Evolutionary conservation across 805 yeast species (phyloP).

Genomic region (Candida loeiensis): DNA sequence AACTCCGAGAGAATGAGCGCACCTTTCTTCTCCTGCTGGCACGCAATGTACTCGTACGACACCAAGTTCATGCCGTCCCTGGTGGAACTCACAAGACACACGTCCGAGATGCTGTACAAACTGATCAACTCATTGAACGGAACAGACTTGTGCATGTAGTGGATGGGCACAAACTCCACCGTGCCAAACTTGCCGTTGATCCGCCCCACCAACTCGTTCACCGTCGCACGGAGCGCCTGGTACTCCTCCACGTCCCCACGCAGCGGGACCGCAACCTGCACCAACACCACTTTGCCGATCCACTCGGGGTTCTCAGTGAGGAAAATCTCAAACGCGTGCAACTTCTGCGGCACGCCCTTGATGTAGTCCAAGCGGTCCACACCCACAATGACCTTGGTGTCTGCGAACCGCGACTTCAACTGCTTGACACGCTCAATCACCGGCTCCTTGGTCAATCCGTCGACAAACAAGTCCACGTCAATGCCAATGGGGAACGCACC

Average conservation of each 20-base stretch:
- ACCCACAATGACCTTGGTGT: slow-evolving; percentile 86
- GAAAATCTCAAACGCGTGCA: slow-evolving; percentile 94
- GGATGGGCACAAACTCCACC: slow-evolving; percentile 95
- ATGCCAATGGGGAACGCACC: slow-evolving; percentile 99
- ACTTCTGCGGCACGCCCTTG: slow-evolving; percentile 96
- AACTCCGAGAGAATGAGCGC: slow-evolving; percentile 86
- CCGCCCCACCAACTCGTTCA: slow-evolving; percentile 93
- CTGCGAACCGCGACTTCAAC: slow-evolving; percentile 63
- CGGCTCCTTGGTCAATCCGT: slow-evolving; percentile 60
- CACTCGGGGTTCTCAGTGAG: slow-evolving; percentile 93
- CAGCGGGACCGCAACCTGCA: slow-evolving; percentile 96
- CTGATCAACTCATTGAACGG: slow-evolving; percentile 90
- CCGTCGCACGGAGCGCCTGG: slow-evolving; percentile 87
- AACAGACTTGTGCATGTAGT: slow-evolving; percentile 88
- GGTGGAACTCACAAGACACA: slow-evolving; percentile 88
- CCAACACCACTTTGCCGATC: slow-evolving; percentile 94
- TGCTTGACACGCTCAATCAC: slow-evolving; percentile 66
- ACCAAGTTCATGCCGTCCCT: slow-evolving; percentile 99
- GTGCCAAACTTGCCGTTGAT: slow-evolving; percentile 96
- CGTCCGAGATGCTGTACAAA: slow-evolving; percentile 80
- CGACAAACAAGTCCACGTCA: slow-evolving; percentile 86
- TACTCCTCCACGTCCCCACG: slow-evolving; percentile 98
- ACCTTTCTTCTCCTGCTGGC: slow-evolving; percentile 85
- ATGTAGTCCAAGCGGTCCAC: slow-evolving; percentile 95
- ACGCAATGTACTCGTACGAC: slow-evolving; percentile 93